Percentiles rank a stretch among this genome's conserved stretches.
Conservation (phyloP, 2,329 filamentous ascomycete species). For the Fusarium avenaceum region DNA sequence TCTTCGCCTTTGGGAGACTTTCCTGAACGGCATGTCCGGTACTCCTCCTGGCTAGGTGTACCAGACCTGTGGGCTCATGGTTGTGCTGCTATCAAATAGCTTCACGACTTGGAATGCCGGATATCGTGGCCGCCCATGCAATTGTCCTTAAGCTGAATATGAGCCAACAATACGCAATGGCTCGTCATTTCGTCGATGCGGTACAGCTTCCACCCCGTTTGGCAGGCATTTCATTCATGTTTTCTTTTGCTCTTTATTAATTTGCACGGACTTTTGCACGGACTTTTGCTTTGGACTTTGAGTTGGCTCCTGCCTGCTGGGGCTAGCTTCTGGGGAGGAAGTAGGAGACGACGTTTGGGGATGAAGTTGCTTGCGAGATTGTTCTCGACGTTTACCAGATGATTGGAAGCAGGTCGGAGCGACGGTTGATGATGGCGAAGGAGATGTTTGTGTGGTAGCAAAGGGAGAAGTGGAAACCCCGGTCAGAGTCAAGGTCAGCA, state of each 20-base stretch:
- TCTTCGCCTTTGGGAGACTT: constrained; percentile 35
- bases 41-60: constrained; percentile 48
- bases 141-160: constrained; percentile 34
- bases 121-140: constrained; percentile 31
- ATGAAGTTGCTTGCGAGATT: constrained; percentile 5
- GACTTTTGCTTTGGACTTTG: constrained; percentile 46
- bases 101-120: constrained; percentile 27
- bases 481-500: constrained; percentile 32
- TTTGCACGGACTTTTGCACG: constrained; percentile 35
- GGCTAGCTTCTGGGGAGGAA: constrained; percentile 56
- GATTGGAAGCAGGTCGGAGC: neutral
- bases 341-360: constrained; percentile 30
- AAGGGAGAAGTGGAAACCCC: constrained; percentile 10
- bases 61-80: constrained; percentile 44
- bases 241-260: constrained; percentile 48
- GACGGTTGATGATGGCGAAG: constrained; percentile 10
- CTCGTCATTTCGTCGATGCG: constrained; percentile 54
- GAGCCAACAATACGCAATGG: constrained; percentile 12
- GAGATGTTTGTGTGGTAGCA: constrained; percentile 14
- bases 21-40: constrained; percentile 60
- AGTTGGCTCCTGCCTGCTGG: constrained; percentile 46
- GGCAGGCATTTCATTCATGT: constrained; percentile 50
- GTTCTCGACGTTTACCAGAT: constrained; percentile 19
- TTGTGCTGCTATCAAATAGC: constrained; percentile 23
- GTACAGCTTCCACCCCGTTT: constrained; percentile 53